phyloP scores from a whole-genome alignment of 495 filamentous ascomycete species.

The Talaromyces thailandensis region DNA sequence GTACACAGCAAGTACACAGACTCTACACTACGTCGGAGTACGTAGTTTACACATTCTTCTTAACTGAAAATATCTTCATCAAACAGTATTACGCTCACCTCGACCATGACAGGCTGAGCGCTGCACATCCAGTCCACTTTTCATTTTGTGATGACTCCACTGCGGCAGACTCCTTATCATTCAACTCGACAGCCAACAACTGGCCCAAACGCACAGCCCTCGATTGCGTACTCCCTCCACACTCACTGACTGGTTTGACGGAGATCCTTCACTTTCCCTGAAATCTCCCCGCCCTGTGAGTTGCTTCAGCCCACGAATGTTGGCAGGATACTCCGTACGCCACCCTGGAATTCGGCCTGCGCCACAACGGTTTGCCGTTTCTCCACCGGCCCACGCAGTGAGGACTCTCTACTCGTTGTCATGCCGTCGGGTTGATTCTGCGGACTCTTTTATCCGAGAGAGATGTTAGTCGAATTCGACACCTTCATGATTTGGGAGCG shows the following conservation, averaged over 20 bases:
- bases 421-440: not conserved
- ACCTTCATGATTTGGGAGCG: not conserved
- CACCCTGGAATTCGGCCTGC: not conserved
- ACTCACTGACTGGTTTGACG: too few relatives aligned
- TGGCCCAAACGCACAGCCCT: not conserved
- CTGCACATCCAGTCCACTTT: slow-evolving; percentile 1
- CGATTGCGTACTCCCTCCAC: not conserved
- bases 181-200: not conserved
- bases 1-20: not conserved
- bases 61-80: not conserved
- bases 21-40: not conserved
- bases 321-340: too few relatives aligned
- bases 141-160: not conserved
- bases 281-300: not conserved
- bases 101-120: not conserved
- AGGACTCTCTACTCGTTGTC: not conserved
- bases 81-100: not conserved
- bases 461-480: not conserved
- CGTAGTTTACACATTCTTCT: too few relatives aligned
- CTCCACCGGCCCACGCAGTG: not conserved
- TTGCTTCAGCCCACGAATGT: too few relatives aligned
- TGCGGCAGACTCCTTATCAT: not conserved
- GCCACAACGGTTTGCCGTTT: too few relatives aligned
- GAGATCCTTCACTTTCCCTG: too few relatives aligned
- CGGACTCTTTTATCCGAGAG: not conserved